Base-by-base conservation (phyloP, 495 filamentous ascomycete genomes). In the Tuber umbilicatum region DNA sequence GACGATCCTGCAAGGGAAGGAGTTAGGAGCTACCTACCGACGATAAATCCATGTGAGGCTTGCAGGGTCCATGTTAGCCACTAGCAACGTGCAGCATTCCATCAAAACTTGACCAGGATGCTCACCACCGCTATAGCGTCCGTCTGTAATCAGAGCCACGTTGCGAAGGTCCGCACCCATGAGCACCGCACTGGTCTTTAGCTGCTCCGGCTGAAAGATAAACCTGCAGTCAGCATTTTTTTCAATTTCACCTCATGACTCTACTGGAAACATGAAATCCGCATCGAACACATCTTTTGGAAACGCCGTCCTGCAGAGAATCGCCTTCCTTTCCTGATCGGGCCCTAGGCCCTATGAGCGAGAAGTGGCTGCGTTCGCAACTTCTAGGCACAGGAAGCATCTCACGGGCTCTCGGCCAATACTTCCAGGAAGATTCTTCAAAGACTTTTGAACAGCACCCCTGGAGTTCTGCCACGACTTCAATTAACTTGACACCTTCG, bases 1-100 rank as follows among this genome's bases (percentile, higher is more conserved):
- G 77, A 73, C 69, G 72, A 73, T 78, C 73, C 75, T 81, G 80
- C 80, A 81, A 72, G 47, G 73, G 77, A 80, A 72, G 72, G 69
- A 35, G 70, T 72, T 42, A 76, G 75, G 73, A 50, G 77, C 74
- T 73, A 74, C 80, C 55, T 73, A 83, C 77, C 91, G 21, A 97
- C 94, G 80, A 99, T 97, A 83, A 99, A 99, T 0, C 95, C 95
- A 80, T 97, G 95, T 75, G 88, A 91, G 10, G 94, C 95, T 81
- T 82, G 73, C 72, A 80, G 78, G 38, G 74, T 14, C 72, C 69
- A 68, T 40, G 70, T 69, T 47, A 71, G 42, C 40, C 27, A 78
- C 75, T 71, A 79, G 78, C 79, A 74, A 71, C 74, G 69, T 35
- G 64, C 55, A 71, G 47, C 70, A 68, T 73, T 23, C 70, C 70